Percentiles rank a stretch among this genome's conserved stretches.
Evolutionary conservation across 192 early-diverging fungal species (phyloP).

Genomic region (Podila epicladia): DNA sequence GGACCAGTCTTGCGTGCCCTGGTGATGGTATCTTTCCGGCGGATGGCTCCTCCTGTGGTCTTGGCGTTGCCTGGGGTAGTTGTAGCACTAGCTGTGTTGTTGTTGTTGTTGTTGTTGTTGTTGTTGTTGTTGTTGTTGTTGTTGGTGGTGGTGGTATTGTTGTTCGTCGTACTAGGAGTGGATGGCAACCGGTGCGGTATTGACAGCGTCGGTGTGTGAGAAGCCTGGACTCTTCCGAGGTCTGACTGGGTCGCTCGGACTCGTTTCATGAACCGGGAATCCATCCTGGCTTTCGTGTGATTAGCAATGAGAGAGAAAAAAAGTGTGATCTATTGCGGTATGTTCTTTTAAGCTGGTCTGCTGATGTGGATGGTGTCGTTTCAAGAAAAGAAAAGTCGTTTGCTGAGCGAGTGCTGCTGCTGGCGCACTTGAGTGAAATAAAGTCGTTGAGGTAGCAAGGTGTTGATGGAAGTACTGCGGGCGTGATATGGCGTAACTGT

Average conservation of each 20-base stretch:
- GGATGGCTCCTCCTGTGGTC: background rate
- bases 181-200: background rate
- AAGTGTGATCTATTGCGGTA: background rate
- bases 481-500: too few species aligned
- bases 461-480: too few species aligned
- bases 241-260: slow-evolving; percentile 1
- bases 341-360: background rate
- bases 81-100: background rate
- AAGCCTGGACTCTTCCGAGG: background rate
- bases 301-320: background rate
- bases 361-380: too few species aligned
- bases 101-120: slow-evolving; percentile 5
- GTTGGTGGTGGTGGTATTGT: background rate
- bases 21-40: slow-evolving; percentile 1
- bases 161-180: background rate
- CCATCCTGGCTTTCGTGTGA: slow-evolving; percentile 1
- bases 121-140: background rate
- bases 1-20: slow-evolving; percentile 8
- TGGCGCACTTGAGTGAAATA: too few species aligned
- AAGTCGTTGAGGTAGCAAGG: too few species aligned
- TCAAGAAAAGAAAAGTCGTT: too few species aligned
- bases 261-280: slow-evolving; percentile 3
- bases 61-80: background rate
- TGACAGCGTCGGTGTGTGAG: background rate
- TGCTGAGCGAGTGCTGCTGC: too few species aligned